phyloP scores from a whole-genome alignment of 192 early-diverging fungal genomes.

The Coemansia sp. region DNA sequence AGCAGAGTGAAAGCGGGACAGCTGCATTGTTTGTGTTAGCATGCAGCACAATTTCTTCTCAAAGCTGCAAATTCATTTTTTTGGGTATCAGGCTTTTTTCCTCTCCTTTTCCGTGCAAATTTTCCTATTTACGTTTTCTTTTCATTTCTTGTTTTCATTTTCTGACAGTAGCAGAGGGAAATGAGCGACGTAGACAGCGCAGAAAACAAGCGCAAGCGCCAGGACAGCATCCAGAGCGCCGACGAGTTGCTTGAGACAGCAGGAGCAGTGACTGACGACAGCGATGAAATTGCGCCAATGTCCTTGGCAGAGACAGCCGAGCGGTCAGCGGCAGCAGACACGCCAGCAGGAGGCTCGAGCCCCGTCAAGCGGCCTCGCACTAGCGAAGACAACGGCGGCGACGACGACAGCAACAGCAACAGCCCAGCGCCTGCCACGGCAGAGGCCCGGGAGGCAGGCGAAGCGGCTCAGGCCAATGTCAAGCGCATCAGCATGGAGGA shows the following conservation, averaged over 20 bases:
- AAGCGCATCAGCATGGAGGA: slow-evolving; percentile 5
- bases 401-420: slow-evolving; percentile 6
- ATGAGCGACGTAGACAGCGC: slow-evolving; percentile 13
- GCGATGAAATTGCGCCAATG: not conserved
- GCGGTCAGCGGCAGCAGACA: not conserved
- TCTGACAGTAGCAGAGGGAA: not conserved
- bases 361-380: slow-evolving; percentile 46
- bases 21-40: too few species aligned
- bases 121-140: slow-evolving; percentile 11
- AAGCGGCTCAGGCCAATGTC: slow-evolving; percentile 9
- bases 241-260: not conserved
- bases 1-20: too few species aligned
- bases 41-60: too few species aligned
- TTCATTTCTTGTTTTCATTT: not conserved
- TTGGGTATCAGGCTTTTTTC: too few species aligned
- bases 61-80: too few species aligned
- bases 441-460: not conserved
- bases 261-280: not conserved
- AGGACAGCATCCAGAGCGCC: slow-evolving; percentile 31
- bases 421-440: not conserved
- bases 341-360: slow-evolving; percentile 18
- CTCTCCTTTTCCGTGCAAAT: not conserved
- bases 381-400: slow-evolving; percentile 25
- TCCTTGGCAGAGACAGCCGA: not conserved
- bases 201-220: slow-evolving; percentile 48